Conservation (phyloP, 371 early-diverging fungal species). For the Circinella minor region DNA sequence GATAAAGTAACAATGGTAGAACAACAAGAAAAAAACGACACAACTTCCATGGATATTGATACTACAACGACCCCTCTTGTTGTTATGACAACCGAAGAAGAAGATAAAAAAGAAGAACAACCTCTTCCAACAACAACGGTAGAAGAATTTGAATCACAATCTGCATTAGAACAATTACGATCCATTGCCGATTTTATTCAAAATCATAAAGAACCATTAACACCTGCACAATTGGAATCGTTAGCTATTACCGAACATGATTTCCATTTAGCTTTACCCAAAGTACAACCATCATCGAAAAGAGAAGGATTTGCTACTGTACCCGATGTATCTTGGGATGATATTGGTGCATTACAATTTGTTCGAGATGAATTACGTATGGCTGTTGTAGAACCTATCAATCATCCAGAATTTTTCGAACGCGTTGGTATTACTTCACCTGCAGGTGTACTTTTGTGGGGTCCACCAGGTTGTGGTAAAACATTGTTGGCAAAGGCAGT, state of each 20-base stretch:
- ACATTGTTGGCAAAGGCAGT: conserved; percentile 99
- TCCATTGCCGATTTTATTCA: conserved; percentile 76
- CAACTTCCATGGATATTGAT: conserved; percentile 48
- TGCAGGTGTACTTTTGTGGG: conserved; percentile 97
- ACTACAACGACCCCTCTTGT: conserved; percentile 41
- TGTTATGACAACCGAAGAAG: conserved; percentile 23
- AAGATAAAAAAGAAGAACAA: conserved; percentile 22
- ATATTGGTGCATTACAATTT: conserved; percentile 90
- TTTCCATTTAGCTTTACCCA: conserved; percentile 88
- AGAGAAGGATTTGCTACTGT: conserved; percentile 99
- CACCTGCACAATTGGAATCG: conserved; percentile 81
- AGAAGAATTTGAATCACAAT: conserved; percentile 58
- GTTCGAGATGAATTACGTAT: conserved; percentile 94
- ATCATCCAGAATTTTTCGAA: conserved; percentile 91
- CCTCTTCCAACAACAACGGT: conserved; percentile 51
- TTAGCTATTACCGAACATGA: conserved; percentile 88
- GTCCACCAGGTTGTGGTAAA: conserved; percentile 99
- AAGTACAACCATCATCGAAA: conserved; percentile 97
- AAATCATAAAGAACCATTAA: conserved; percentile 75
- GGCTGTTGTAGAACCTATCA: conserved; percentile 97
- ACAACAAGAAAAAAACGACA: conserved; percentile 16
- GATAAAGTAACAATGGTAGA: conserved; percentile 27
- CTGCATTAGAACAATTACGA: conserved; percentile 63
- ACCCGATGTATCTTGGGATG: conserved; percentile 94
- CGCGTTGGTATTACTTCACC: conserved; percentile 93